phyloP scores from a whole-genome alignment of 805 yeast species.

The Ogataea ganodermae region DNA sequence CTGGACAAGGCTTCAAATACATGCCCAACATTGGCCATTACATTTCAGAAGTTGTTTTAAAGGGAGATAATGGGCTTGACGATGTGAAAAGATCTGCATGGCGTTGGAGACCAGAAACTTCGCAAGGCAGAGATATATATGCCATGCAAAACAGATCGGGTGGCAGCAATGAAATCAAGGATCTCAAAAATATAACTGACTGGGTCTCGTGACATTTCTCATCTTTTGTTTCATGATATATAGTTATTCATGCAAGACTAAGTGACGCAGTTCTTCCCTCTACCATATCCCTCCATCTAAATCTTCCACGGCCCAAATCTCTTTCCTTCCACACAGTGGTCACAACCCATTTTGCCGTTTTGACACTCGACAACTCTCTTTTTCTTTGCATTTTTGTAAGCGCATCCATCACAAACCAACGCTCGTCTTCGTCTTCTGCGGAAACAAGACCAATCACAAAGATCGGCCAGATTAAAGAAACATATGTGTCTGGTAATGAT shows the following conservation, averaged over 20 bases:
- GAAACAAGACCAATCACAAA: conserved; percentile 41
- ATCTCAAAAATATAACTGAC: conserved; percentile 15
- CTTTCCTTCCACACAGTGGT: conserved; percentile 43
- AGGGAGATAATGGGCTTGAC: conserved; percentile 34
- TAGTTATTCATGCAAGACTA: conserved; percentile 37
- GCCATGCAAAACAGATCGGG: conserved; percentile 25
- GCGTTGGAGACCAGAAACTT: conserved; percentile 40
- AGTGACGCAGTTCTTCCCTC: conserved; percentile 38
- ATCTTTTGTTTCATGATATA: conserved; percentile 11
- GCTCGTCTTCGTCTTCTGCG: conserved; percentile 38
- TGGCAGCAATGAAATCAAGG: conserved; percentile 23
- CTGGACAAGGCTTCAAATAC: conserved; percentile 48
- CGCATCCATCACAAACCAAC: conserved; percentile 42
- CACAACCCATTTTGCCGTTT: conserved; percentile 38
- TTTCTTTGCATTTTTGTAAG: conserved; percentile 38
- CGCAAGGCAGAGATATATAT: conserved; percentile 35
- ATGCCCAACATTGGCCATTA: conserved; percentile 48
- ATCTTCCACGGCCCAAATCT: conserved; percentile 33
- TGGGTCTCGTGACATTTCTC: conserved; percentile 22
- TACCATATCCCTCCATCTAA: conserved; percentile 42
- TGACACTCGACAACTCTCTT: conserved; percentile 41
- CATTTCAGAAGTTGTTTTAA: conserved; percentile 33
- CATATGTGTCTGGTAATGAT: conserved; percentile 34
- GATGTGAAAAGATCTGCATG: conserved; percentile 31
- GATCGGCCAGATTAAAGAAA: conserved; percentile 44